These are phyloP conservation scores for Coprinopsis sp. DNA, from an alignment of 768 basidiomycete species.

Conservation along the genomic window DNA sequence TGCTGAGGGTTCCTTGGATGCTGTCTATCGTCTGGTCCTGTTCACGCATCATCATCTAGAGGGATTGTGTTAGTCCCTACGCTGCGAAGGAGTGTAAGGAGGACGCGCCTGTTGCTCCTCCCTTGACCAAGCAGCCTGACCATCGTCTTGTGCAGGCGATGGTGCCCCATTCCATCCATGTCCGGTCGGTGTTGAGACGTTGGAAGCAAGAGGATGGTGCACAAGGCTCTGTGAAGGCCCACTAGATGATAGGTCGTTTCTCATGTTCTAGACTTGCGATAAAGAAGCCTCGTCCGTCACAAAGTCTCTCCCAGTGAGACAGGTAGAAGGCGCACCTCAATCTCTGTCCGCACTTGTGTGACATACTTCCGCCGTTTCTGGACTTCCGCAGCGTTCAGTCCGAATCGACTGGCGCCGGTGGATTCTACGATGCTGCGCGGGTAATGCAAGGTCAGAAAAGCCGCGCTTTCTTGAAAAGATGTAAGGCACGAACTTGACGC, in stretches of 20 bases:
- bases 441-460: not conserved
- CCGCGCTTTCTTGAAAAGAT: not conserved
- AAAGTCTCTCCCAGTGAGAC: not conserved
- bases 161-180: slow-evolving; percentile 21
- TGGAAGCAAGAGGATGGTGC: slow-evolving; percentile 16
- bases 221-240: slow-evolving; percentile 13
- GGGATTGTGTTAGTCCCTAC: not conserved
- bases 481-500: slow-evolving; percentile 61
- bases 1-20: slow-evolving; percentile 81
- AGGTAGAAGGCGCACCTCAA: slow-evolving; percentile 54
- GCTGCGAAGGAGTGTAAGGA: not conserved
- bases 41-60: slow-evolving; percentile 76
- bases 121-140: slow-evolving; percentile 75
- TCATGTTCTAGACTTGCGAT: slow-evolving; percentile 67
- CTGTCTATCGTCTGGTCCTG: slow-evolving; percentile 89
- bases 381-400: slow-evolving; percentile 76
- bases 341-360: slow-evolving; percentile 63
- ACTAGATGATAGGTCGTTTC: slow-evolving; percentile 46
- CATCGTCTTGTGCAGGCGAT: slow-evolving; percentile 44
- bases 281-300: slow-evolving; percentile 23
- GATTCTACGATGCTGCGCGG: slow-evolving; percentile 76
- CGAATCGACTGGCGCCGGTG: slow-evolving; percentile 79
- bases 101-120: slow-evolving; percentile 78
- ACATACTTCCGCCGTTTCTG: slow-evolving; percentile 73
- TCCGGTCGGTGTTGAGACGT: slow-evolving; percentile 20